Percentiles rank a stretch among this genome's conserved stretches.
These are phyloP conservation scores for Tolypocladium guangdongense DNA, from an alignment of 2,329 filamentous ascomycete species.

Conservation along the genomic window DNA sequence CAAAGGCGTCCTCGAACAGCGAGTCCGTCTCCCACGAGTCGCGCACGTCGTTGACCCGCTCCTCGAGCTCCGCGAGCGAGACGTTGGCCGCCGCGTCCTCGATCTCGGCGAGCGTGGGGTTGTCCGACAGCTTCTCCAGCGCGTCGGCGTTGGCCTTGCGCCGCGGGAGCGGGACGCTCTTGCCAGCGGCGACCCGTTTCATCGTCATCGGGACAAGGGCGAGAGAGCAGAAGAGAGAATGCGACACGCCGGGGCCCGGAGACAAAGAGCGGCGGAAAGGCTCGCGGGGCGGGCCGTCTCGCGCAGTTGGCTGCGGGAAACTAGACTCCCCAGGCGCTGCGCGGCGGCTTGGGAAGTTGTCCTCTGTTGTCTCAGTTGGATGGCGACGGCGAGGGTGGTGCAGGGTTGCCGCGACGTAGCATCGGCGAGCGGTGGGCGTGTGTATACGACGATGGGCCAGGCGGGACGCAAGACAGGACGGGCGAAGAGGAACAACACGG, in stretches of 20 bases:
- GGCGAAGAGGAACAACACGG: neutral
- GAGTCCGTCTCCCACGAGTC: conserved; percentile 55
- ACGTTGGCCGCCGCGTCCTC: conserved; percentile 24
- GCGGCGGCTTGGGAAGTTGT: neutral
- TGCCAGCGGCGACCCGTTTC: conserved; percentile 12
- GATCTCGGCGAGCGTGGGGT: conserved; percentile 23
- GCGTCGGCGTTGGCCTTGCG: conserved; percentile 24
- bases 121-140: conserved; percentile 21
- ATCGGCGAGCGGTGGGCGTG: neutral
- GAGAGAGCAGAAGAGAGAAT: neutral
- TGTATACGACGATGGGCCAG: neutral
- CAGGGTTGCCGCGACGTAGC: neutral
- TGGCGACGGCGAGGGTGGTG: neutral
- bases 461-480: neutral
- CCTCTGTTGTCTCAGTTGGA: neutral
- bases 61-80: conserved; percentile 35
- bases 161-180: conserved; percentile 19
- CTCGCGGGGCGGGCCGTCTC: too few relatives aligned
- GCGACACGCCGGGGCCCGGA: too few relatives aligned
- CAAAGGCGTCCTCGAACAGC: conserved; percentile 50
- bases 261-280: too few relatives aligned
- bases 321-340: neutral
- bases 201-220: conserved; percentile 2
- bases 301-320: neutral
- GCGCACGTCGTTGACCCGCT: conserved; percentile 38